Percentiles rank a stretch among this genome's conserved stretches.
Evolutionary conservation across 495 filamentous ascomycete genomes (phyloP).

Genomic region (Neurospora sp.): DNA sequence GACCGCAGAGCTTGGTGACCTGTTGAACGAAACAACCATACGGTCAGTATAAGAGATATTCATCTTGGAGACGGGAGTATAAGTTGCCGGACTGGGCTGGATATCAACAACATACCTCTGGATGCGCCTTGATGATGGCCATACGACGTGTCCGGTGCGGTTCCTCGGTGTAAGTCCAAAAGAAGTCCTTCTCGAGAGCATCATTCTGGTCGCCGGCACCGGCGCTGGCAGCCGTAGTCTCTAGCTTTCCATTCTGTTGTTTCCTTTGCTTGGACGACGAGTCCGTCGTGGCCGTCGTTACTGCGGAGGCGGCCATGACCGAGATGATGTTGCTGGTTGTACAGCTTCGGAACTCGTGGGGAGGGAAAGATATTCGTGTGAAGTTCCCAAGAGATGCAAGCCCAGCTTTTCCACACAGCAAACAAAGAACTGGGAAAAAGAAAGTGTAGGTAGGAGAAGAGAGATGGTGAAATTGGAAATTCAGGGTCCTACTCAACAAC

Average conservation of each 20-base stretch:
- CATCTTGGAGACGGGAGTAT: background rate
- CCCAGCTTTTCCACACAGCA: background rate
- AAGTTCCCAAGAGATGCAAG: background rate
- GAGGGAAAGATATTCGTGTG: background rate
- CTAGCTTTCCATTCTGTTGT: background rate
- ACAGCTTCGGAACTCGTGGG: background rate
- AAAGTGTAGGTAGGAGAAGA: background rate
- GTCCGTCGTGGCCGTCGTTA: background rate
- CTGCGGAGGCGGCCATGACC: background rate
- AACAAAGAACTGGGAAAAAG: background rate
- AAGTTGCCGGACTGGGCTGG: background rate
- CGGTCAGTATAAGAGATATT: background rate
- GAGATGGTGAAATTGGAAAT: background rate
- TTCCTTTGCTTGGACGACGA: slow-evolving; percentile 1
- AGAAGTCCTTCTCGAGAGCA: slow-evolving; percentile 42
- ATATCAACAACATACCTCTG: slow-evolving; percentile 54
- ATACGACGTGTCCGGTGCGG: slow-evolving; percentile 83
- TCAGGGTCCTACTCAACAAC: background rate
- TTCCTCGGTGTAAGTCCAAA: slow-evolving; percentile 98
- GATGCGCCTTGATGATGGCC: slow-evolving; percentile 97
- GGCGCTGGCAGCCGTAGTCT: too few relatives aligned
- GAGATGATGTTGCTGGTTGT: background rate
- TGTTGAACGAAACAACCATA: slow-evolving; percentile 21
- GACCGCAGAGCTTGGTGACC: slow-evolving; percentile 96
- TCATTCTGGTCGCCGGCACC: slow-evolving; percentile 10